Percentiles rank a stretch among this genome's conserved stretches.
Conservation (phyloP, 306 rosid species). For the Quercus mongolica region DNA sequence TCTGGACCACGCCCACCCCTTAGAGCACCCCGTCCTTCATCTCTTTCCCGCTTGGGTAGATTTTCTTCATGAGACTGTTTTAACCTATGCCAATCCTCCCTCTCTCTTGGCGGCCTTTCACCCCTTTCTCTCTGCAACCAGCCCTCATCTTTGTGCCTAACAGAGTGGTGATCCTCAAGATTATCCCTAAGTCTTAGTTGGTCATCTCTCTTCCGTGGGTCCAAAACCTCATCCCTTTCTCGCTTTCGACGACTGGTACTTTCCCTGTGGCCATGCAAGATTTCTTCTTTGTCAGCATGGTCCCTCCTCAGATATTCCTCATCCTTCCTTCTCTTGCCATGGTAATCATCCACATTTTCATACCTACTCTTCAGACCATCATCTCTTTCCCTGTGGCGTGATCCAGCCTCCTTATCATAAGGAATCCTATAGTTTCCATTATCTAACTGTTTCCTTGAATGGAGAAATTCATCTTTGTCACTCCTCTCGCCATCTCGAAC, state of each 20-base stretch:
- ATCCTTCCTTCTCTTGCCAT: conserved; percentile 83
- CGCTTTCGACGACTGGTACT: conserved; percentile 56
- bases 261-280: conserved; percentile 62
- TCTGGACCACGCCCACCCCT: conserved; percentile 75
- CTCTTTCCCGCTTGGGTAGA: conserved; percentile 73
- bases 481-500: conserved; percentile 73
- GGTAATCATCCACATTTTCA: conserved; percentile 72
- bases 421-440: conserved; percentile 79
- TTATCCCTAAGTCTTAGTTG: conserved; percentile 67
- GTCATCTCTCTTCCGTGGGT: conserved; percentile 76
- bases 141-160: conserved; percentile 77
- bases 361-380: conserved; percentile 71
- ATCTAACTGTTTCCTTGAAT: conserved; percentile 65
- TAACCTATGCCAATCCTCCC: conserved; percentile 81
- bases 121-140: conserved; percentile 74
- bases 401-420: conserved; percentile 76
- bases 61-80: conserved; percentile 82
- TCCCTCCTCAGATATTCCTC: conserved; percentile 80
- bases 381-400: conserved; percentile 84
- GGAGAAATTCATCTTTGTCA: conserved; percentile 64
- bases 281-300: conserved; percentile 74
- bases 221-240: conserved; percentile 80
- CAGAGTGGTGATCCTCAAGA: conserved; percentile 67
- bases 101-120: conserved; percentile 81
- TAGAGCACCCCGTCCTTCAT: conserved; percentile 65